Conservation (phyloP, 2,329 filamentous ascomycete species). For the Alternaria sp. region DNA sequence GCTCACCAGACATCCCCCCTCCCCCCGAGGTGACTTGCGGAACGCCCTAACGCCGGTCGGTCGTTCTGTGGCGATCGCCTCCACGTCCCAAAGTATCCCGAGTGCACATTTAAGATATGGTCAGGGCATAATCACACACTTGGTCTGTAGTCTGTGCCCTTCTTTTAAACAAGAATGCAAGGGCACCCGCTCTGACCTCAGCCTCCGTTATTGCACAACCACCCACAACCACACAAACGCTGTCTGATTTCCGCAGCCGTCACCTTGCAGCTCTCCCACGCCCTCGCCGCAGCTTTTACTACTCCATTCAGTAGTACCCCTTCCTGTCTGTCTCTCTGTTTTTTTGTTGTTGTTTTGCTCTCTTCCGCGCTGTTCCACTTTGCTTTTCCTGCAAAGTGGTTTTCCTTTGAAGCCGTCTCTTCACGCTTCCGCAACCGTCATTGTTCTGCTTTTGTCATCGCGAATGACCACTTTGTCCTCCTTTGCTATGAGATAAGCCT, state of each 20-base stretch:
- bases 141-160: slow-evolving; percentile 37
- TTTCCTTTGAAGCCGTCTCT: slow-evolving; percentile 43
- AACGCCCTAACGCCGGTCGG: slow-evolving; percentile 34
- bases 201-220: slow-evolving; percentile 34
- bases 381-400: slow-evolving; percentile 47
- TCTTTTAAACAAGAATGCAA: slow-evolving; percentile 48
- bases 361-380: slow-evolving; percentile 42
- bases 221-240: slow-evolving; percentile 39
- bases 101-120: slow-evolving; percentile 38
- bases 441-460: slow-evolving; percentile 33
- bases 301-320: slow-evolving; percentile 40
- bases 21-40: slow-evolving; percentile 22
- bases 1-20: slow-evolving; percentile 18
- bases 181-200: slow-evolving; percentile 42
- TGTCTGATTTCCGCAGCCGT: slow-evolving; percentile 47
- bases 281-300: slow-evolving; percentile 30
- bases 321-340: slow-evolving; percentile 46
- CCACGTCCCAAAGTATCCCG: slow-evolving; percentile 33
- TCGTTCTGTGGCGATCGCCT: slow-evolving; percentile 41
- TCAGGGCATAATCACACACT: slow-evolving; percentile 31
- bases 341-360: slow-evolving; percentile 27
- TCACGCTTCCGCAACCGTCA: slow-evolving; percentile 48
- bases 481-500: slow-evolving; percentile 44
- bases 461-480: slow-evolving; percentile 45
- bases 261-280: slow-evolving; percentile 38